Conservation (phyloP, 2,329 filamentous ascomycete species). For the Sclerotinia glacialis region DNA sequence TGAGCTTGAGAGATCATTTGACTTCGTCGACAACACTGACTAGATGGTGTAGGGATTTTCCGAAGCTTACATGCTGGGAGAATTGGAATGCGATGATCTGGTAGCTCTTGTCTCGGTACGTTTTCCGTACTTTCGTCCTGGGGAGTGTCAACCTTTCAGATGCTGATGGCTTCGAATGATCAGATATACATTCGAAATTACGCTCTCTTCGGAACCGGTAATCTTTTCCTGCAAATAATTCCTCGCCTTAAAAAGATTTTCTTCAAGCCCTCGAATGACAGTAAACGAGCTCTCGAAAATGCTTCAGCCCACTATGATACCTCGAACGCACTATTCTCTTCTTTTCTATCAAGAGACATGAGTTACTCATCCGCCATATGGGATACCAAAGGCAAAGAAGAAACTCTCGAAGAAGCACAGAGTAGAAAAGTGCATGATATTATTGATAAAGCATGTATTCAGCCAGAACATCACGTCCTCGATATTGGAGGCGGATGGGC, state of each 20-base stretch:
- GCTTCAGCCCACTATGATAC: constrained; percentile 71
- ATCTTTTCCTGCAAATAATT: constrained; percentile 10
- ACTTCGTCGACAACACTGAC: neutral
- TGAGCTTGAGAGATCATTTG: neutral
- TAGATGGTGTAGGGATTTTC: constrained; percentile 20
- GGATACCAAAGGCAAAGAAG: constrained; percentile 40
- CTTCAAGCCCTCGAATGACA: constrained; percentile 48
- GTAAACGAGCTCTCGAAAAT: constrained; percentile 57
- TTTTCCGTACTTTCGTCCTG: neutral
- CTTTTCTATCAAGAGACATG: constrained; percentile 68
- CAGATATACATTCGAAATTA: constrained; percentile 18
- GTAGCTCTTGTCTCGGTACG: constrained; percentile 39
- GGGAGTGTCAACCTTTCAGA: neutral
- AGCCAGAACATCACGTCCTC: constrained; percentile 61
- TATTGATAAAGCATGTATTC: constrained; percentile 60
- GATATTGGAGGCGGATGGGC: constrained; percentile 75
- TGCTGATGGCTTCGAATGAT: neutral
- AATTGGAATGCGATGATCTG: constrained; percentile 62
- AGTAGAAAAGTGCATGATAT: constrained; percentile 62
- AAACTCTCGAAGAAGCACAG: constrained; percentile 62
- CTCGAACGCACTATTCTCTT: constrained; percentile 68
- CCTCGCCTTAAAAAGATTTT: constrained; percentile 2
- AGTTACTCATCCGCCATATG: constrained; percentile 69
- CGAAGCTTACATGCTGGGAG: constrained; percentile 63
- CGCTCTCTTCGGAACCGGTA: neutral